Evolutionary conservation across 2,329 filamentous ascomycete species (phyloP).

Genomic region (Fusarium sp.): DNA sequence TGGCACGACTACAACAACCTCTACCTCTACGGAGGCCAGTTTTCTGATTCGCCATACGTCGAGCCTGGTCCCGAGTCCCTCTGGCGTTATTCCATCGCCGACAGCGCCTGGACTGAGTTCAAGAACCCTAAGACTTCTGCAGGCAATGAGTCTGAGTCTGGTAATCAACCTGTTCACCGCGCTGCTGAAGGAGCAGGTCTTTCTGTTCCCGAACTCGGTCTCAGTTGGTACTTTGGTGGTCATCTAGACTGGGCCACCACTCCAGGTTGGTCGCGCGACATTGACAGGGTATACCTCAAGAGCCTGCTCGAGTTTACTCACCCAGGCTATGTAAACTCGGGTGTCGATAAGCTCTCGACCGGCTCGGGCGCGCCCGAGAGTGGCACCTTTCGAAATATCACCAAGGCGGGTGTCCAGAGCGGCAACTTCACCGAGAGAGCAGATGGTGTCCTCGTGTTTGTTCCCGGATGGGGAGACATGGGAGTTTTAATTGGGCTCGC

Average conservation of each 20-base stretch:
- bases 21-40: constrained; percentile 80
- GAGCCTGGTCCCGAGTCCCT: constrained; percentile 69
- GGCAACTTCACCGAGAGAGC: constrained; percentile 77
- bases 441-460: constrained; percentile 77
- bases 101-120: constrained; percentile 71
- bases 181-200: constrained; percentile 79
- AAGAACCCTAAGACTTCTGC: constrained; percentile 68
- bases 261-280: constrained; percentile 73
- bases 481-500: constrained; percentile 79
- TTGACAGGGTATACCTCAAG: constrained; percentile 75
- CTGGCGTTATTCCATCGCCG: constrained; percentile 76
- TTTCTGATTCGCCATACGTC: constrained; percentile 69
- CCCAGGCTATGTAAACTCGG: constrained; percentile 73
- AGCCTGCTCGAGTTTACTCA: constrained; percentile 81
- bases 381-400: constrained; percentile 79
- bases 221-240: constrained; percentile 83
- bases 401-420: constrained; percentile 74
- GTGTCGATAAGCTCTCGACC: constrained; percentile 64
- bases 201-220: constrained; percentile 74
- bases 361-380: constrained; percentile 67
- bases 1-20: constrained; percentile 78
- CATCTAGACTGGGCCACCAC: constrained; percentile 73
- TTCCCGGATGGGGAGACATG: constrained; percentile 77
- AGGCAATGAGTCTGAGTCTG: constrained; percentile 70
- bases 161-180: constrained; percentile 69